phyloP scores from a whole-genome alignment of 352 stramenopile species.

The Stramenopiles sp. region DNA sequence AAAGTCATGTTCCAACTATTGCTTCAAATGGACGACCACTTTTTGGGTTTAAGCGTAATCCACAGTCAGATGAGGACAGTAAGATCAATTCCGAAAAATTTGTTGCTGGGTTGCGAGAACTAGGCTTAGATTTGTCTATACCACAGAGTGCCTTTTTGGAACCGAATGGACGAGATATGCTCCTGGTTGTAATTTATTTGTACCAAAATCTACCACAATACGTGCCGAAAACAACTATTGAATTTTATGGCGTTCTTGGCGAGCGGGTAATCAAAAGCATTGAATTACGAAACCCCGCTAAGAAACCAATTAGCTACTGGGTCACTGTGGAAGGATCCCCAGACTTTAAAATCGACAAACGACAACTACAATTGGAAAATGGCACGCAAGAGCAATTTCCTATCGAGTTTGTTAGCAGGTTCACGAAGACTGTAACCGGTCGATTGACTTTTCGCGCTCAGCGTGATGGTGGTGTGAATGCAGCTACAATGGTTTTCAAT shows the following conservation, averaged over 20 bases:
- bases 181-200: constrained; percentile 64
- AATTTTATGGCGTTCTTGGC: constrained; percentile 63
- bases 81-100: background rate
- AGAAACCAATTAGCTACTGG: constrained; percentile 52
- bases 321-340: constrained; percentile 49
- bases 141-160: background rate
- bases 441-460: constrained; percentile 49
- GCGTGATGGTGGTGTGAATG: constrained; percentile 19
- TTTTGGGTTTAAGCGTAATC: constrained; percentile 35
- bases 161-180: constrained; percentile 40
- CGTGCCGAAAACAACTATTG: constrained; percentile 72
- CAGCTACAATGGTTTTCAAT: constrained; percentile 65
- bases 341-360: constrained; percentile 49
- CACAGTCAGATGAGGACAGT: background rate
- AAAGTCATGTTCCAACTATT: constrained; percentile 58
- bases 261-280: constrained; percentile 68
- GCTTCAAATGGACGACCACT: constrained; percentile 40
- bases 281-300: constrained; percentile 69
- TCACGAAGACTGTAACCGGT: constrained; percentile 55
- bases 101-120: background rate
- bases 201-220: constrained; percentile 68
- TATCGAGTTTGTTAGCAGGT: constrained; percentile 52
- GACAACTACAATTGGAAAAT: constrained; percentile 45
- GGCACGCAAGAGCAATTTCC: constrained; percentile 44
- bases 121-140: background rate